Conservation (phyloP, 1,139 yeast genomes). For the Suhomyces maxii region DNA sequence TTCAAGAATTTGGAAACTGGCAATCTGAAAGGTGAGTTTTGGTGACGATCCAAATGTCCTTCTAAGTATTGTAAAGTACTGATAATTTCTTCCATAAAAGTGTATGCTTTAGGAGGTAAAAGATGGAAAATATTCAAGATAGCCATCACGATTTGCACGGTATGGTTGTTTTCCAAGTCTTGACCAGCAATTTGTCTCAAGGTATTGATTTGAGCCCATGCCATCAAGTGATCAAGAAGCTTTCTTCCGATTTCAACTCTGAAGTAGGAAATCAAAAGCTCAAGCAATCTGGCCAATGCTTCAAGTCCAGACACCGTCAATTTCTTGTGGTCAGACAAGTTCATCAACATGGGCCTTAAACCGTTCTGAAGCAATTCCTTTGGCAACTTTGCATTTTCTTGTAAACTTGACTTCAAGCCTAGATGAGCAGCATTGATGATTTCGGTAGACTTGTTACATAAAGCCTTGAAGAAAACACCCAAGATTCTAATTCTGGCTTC, state of each 20-base stretch:
- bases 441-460: slow-evolving; percentile 80
- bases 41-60: slow-evolving; percentile 79
- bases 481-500: slow-evolving; percentile 82
- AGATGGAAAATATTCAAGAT: slow-evolving; percentile 89
- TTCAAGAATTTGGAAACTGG: slow-evolving; percentile 88
- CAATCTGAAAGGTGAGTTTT: slow-evolving; percentile 84
- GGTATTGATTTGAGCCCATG: slow-evolving; percentile 90
- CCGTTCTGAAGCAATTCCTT: slow-evolving; percentile 93
- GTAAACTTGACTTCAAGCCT: slow-evolving; percentile 80
- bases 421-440: slow-evolving; percentile 92
- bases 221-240: slow-evolving; percentile 87
- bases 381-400: slow-evolving; percentile 86
- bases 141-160: slow-evolving; percentile 84
- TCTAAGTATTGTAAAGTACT: slow-evolving; percentile 77
- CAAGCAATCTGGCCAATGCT: slow-evolving; percentile 84
- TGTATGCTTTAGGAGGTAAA: slow-evolving; percentile 87
- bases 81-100: slow-evolving; percentile 86
- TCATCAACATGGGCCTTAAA: slow-evolving; percentile 91
- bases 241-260: slow-evolving; percentile 96
- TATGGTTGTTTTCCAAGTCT: slow-evolving; percentile 75
- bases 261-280: slow-evolving; percentile 85
- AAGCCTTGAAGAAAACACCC: slow-evolving; percentile 92
- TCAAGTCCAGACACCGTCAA: slow-evolving; percentile 87
- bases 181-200: slow-evolving; percentile 70
- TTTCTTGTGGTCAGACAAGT: slow-evolving; percentile 88